These are phyloP conservation scores for Crotalaria pallida DNA, from an alignment of 306 rosid species.

Conservation along the genomic window DNA sequence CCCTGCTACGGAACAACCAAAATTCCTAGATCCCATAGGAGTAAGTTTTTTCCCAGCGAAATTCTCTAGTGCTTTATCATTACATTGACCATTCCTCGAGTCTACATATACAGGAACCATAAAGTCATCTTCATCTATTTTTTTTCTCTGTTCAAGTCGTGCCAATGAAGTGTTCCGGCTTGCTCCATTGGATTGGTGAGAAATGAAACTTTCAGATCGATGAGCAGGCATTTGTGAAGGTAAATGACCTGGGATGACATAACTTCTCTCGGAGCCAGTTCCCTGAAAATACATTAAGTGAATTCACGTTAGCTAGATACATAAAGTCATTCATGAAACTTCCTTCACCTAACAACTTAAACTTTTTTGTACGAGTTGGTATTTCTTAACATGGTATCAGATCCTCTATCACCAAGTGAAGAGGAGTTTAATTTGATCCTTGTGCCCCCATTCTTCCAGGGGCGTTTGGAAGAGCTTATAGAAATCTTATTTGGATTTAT, in stretches of 20 bases:
- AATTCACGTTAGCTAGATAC: neutral
- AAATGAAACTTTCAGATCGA: constrained; percentile 35
- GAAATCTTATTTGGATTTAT: too few species aligned
- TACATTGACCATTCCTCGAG: constrained; percentile 40
- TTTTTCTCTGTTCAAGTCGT: constrained; percentile 54
- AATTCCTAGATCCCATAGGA: constrained; percentile 30
- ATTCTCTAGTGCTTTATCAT: constrained; percentile 27
- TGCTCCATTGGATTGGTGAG: constrained; percentile 35
- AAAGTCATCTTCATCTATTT: constrained; percentile 69
- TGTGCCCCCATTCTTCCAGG: neutral
- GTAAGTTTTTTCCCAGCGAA: constrained; percentile 35
- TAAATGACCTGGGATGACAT: constrained; percentile 35
- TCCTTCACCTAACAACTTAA: neutral
- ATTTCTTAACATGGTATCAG: neutral
- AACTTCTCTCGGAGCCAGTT: constrained; percentile 46
- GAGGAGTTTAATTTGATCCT: neutral
- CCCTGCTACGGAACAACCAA: constrained; percentile 30
- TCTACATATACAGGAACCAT: constrained; percentile 68
- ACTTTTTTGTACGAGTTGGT: neutral
- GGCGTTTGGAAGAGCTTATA: too few species aligned
- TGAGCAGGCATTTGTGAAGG: constrained; percentile 33
- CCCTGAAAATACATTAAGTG: constrained; percentile 41
- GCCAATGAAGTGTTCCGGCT: constrained; percentile 30
- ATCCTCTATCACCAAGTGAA: neutral
- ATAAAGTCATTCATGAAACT: neutral